Base-by-base conservation (phyloP, 352 stramenopile species). In the Hyphochytrium catenoides region DNA sequence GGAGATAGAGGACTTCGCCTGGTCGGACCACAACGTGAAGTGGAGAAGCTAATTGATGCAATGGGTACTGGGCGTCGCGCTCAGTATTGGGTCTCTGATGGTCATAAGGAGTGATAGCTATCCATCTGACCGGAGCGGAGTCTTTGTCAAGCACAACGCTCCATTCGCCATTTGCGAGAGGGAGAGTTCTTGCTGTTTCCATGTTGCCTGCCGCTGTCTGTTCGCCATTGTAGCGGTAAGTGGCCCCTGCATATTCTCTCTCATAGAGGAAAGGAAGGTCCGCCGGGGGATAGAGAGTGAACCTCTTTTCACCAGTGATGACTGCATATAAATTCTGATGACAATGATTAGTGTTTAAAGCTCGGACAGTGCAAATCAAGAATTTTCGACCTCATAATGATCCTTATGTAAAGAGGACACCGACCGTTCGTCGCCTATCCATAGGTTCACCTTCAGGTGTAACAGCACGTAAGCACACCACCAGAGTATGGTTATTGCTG, bases 381-480 rank as follows among this genome's bases (percentile, higher is more conserved):
- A 50, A 4, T 16, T 17, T 14, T 39, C 5, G 30, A 76, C 67
- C 60, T 98, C 86, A 41, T 95, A 96, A 48, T 93, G 76, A 53
- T 97, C 90, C 47, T 96, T 95, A 62, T 98, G 90, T 65, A 95
- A 81, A 5, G 76, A 81, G 0, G 87, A 97, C 22, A 94, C 60
- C 0, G 83, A 74, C 41, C 65, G 55, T 39, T 94, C 77, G 48
- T 96, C 84, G 4, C 88, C 90, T 43, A 97, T 94, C 90, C 88
- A 98, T 37, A 97, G 65, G 63, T 98, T 98, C 8, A 96, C 44
- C n/a, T n/a, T n/a, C n/a, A n/a, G n/a, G n/a, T n/a, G n/a, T n/a
- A n/a, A n/a, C n/a, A n/a, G n/a, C n/a, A n/a, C n/a, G n/a, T n/a
- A n/a, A n/a, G n/a, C n/a, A n/a, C n/a, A n/a, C n/a, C n/a, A n/a